Base-by-base conservation (phyloP, 2,329 filamentous ascomycete genomes). In the Colletotrichum agaves region DNA sequence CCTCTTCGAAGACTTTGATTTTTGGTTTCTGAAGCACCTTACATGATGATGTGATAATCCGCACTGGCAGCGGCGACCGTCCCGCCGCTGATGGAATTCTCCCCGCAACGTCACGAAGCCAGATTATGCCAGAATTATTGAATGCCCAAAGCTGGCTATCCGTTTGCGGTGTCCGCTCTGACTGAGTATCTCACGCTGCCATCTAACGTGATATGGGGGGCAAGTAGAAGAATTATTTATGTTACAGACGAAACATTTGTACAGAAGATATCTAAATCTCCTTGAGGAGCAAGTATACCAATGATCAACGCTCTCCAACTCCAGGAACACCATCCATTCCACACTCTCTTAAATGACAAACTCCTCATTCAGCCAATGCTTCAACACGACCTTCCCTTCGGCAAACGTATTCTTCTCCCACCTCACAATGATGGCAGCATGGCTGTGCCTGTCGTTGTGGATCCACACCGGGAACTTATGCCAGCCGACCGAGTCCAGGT, bases 401-500 rank as follows among this genome's bases (percentile, higher is more conserved):
- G 86, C 83, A 73, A 94, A 97, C 0, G 78, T 81, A 58, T 85
- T 81, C 75, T 88, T 90, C 43, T 91, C 87, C 65, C 84, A 87
- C 41, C 95, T 87, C 39, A 97, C 90, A 70, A 98, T 93, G 53
- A 98, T 97, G 3, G 94, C 94, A 0, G 94, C 95, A 78, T 98
- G 95, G 67, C 88, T 93, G 76, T 97, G 93, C n/a, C 84, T 81
- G 61, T 89, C 85, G 5, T 94, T 91, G 71, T 91, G 91, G 43
- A 96, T 94, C 79, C 91, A 90, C 3, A 94, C 88, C 1, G 85
- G 87, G 71, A 88, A 90, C 76, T 90, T 91, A 53, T 84, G 82
- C 86, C 88, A 91, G 4, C 85, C 83, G 2, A 90, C 75, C n/a
- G 78, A 76, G 73, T 98, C 89, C 55, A 98, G 82, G 10, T 89